These are phyloP conservation scores for Phytophthora nicotianae DNA, from an alignment of 352 stramenopile species.

Conservation along the genomic window DNA sequence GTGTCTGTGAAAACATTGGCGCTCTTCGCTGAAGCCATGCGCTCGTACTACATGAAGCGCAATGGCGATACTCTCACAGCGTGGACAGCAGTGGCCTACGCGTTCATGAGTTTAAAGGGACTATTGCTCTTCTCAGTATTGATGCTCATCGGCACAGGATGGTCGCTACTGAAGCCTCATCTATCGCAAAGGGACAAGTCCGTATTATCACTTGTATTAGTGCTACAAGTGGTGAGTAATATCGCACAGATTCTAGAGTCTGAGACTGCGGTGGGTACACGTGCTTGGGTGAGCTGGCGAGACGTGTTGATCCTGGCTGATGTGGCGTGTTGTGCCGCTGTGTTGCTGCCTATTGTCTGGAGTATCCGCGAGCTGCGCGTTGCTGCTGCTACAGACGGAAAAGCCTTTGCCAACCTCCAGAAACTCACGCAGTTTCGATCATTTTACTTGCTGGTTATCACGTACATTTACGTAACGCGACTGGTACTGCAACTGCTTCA, in stretches of 20 bases:
- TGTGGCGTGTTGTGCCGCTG: slow-evolving; percentile 95
- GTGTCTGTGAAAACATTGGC: slow-evolving; percentile 93
- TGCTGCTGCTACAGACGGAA: slow-evolving; percentile 89
- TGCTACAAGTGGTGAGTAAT: slow-evolving; percentile 95
- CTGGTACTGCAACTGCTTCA: slow-evolving; percentile 95
- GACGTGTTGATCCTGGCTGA: slow-evolving; percentile 96
- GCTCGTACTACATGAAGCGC: slow-evolving; percentile 96
- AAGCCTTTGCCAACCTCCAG: slow-evolving; percentile 83
- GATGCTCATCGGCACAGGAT: slow-evolving; percentile 97
- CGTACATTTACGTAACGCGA: slow-evolving; percentile 99
- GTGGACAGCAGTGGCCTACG: slow-evolving; percentile 95
- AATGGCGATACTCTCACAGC: slow-evolving; percentile 92
- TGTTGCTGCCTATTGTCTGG: slow-evolving; percentile 98
- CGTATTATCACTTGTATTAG: slow-evolving; percentile 93
- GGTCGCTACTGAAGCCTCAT: slow-evolving; percentile 97
- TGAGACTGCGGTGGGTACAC: slow-evolving; percentile 81
- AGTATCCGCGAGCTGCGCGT: slow-evolving; percentile 86
- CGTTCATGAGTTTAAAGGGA: slow-evolving; percentile 95
- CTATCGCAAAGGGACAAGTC: slow-evolving; percentile 94
- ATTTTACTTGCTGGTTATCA: slow-evolving; percentile 97
- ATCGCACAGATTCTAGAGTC: slow-evolving; percentile 91
- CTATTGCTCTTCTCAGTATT: slow-evolving; percentile 98
- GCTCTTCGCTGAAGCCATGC: slow-evolving; percentile 95
- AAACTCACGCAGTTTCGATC: slow-evolving; percentile 96
- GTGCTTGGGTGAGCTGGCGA: slow-evolving; percentile 69